Conservation (phyloP, 2,329 filamentous ascomycete genomes). For the Colletotrichum eleusines region DNA sequence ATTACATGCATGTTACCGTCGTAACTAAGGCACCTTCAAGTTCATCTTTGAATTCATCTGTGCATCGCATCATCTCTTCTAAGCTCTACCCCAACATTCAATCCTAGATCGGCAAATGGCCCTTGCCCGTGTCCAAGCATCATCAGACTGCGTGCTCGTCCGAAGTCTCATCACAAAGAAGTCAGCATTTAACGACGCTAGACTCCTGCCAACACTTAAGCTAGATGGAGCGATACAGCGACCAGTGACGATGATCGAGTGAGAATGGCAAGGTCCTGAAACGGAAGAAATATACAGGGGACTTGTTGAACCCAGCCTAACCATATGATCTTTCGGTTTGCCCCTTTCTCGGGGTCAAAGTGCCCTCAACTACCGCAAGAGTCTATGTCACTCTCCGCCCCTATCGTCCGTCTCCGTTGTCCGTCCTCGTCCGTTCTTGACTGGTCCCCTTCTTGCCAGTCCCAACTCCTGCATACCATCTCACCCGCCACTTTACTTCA, state of each 20-base stretch:
- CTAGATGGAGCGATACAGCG: too few relatives aligned
- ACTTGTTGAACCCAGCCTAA: background rate
- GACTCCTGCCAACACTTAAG: background rate
- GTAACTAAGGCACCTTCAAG: background rate
- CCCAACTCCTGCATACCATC: background rate
- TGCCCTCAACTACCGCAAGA: too few relatives aligned
- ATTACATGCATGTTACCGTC: background rate
- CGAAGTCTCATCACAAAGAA: background rate
- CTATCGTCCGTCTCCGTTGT: background rate
- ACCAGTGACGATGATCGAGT: background rate
- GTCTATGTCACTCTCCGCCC: too few relatives aligned
- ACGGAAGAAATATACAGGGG: background rate
- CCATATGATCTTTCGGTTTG: too few relatives aligned
- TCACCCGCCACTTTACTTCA: conserved; percentile 5
- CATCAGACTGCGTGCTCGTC: background rate
- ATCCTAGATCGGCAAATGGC: background rate
- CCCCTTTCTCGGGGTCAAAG: too few relatives aligned
- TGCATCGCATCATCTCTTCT: background rate
- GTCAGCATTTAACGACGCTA: background rate
- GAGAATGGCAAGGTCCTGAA: background rate
- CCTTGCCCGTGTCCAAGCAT: background rate
- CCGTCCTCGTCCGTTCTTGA: background rate
- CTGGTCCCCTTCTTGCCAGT: background rate
- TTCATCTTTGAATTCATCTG: background rate
- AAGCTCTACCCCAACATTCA: background rate